Conservation (phyloP, 2,329 filamentous ascomycete species). For the Aspergillus bombycis region DNA sequence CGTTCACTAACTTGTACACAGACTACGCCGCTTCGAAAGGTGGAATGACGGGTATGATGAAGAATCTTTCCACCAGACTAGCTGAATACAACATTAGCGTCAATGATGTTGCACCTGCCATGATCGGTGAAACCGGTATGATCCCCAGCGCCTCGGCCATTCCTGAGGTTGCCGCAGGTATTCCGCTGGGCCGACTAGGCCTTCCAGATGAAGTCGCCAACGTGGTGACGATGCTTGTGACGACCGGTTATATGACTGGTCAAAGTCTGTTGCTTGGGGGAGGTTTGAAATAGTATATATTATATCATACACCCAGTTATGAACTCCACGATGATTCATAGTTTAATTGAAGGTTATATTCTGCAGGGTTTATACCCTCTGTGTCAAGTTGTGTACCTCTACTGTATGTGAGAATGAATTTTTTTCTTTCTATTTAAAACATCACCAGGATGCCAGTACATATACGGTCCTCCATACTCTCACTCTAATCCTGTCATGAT, state of each 20-base stretch:
- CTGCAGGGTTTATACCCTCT: not conserved
- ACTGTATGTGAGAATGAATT: not conserved
- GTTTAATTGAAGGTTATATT: not conserved
- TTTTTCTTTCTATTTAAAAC: conserved; percentile 4
- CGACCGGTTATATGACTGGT: conserved; percentile 64
- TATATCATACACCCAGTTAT: not conserved
- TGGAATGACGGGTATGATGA: conserved; percentile 67
- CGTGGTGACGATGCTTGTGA: conserved; percentile 62
- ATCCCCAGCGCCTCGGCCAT: conserved; percentile 62
- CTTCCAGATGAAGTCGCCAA: conserved; percentile 63
- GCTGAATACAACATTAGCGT: conserved; percentile 65
- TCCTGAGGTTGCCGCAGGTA: conserved; percentile 62
- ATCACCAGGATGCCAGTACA: conserved; percentile 9
- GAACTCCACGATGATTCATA: conserved; percentile 23
- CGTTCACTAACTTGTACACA: conserved; percentile 16
- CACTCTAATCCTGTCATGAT: not conserved
- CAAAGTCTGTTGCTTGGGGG: conserved; percentile 59
- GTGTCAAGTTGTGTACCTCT: not conserved
- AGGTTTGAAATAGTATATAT: conserved; percentile 50
- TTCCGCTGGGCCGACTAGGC: conserved; percentile 62
- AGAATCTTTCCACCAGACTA: conserved; percentile 63
- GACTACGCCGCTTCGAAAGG: conserved; percentile 63
- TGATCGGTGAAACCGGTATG: conserved; percentile 69
- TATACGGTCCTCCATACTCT: not conserved
- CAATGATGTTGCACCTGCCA: conserved; percentile 69